Conservation (phyloP, 2,329 filamentous ascomycete genomes). For the Ophiocordyceps unilateralis region DNA sequence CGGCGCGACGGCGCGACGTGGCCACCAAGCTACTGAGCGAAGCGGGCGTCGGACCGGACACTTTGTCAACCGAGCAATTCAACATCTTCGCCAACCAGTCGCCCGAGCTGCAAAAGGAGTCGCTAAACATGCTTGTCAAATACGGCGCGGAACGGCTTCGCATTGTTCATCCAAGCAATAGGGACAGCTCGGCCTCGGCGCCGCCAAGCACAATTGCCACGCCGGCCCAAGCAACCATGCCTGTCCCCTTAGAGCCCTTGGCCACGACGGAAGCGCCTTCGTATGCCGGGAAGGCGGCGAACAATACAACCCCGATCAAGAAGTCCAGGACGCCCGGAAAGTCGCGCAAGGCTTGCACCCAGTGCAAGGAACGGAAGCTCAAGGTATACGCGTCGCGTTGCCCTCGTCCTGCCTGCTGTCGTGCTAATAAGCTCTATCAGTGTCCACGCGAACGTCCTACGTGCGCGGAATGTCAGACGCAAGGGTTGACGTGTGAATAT, state of each 20-base stretch:
- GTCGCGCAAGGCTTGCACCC: constrained; percentile 17
- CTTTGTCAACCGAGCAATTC: constrained; percentile 37
- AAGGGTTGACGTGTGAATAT: constrained; percentile 20
- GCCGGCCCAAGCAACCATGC: constrained; percentile 6
- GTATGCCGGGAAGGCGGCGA: constrained; percentile 4
- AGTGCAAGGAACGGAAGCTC: constrained; percentile 16
- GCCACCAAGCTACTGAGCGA: constrained; percentile 29
- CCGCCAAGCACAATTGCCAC: constrained; percentile 10
- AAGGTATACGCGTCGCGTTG: constrained; percentile 15
- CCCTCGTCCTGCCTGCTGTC: no score
- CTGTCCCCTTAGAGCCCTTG: constrained; percentile 7
- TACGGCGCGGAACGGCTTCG: constrained; percentile 40
- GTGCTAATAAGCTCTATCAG: constrained; percentile 9
- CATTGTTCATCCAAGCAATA: constrained; percentile 35
- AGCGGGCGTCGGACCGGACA: constrained; percentile 31
- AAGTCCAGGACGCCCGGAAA: constrained; percentile 10
- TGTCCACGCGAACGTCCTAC: constrained; percentile 23
- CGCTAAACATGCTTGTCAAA: constrained; percentile 35
- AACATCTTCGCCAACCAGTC: constrained; percentile 43
- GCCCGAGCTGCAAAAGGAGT: constrained; percentile 34
- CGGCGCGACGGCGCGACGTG: constrained; percentile 28
- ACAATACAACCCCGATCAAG: background rate
- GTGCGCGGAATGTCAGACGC: constrained; percentile 19
- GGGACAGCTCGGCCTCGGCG: constrained; percentile 12
- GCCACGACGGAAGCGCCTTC: constrained; percentile 16